These are phyloP conservation scores for Colletotrichum caudatum DNA, from an alignment of 2,329 filamentous ascomycete genomes.

Conservation along the genomic window DNA sequence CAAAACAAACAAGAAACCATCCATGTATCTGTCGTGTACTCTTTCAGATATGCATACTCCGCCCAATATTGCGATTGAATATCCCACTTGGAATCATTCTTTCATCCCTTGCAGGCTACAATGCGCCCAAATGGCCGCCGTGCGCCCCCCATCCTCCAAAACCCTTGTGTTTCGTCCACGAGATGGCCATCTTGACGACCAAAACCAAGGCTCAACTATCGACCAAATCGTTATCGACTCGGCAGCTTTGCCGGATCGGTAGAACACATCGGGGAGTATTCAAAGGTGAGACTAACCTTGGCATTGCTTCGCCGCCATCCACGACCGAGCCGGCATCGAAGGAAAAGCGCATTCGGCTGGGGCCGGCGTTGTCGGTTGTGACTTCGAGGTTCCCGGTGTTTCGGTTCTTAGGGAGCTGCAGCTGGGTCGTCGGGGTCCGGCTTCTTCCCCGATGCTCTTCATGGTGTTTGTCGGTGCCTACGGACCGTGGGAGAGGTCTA, in stretches of 20 bases:
- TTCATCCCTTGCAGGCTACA: background rate
- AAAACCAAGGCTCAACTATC: background rate
- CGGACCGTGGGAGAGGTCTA: slow-evolving; percentile 44
- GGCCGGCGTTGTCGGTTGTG: slow-evolving; percentile 64
- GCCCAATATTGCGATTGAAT: background rate
- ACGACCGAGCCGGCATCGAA: slow-evolving; percentile 76
- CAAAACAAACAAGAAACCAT: background rate
- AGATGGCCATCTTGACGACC: slow-evolving; percentile 8
- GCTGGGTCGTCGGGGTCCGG: slow-evolving; percentile 57
- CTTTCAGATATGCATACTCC: slow-evolving; percentile 3
- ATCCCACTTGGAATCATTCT: slow-evolving; percentile 7
- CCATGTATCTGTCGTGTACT: background rate
- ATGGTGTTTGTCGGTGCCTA: slow-evolving; percentile 57
- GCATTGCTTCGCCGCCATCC: slow-evolving; percentile 67
- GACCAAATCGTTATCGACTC: background rate
- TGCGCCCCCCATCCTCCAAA: background rate
- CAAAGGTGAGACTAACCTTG: slow-evolving; percentile 68
- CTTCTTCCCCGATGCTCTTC: slow-evolving; percentile 58
- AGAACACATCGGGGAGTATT: slow-evolving; percentile 4
- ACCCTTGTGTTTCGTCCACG: slow-evolving; percentile 2
- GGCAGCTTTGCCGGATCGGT: slow-evolving; percentile 8
- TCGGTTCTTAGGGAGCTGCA: slow-evolving; percentile 72
- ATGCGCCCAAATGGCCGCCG: slow-evolving; percentile 23
- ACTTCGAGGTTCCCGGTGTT: slow-evolving; percentile 72
- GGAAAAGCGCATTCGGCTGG: slow-evolving; percentile 77